Evolutionary conservation across 495 filamentous ascomycete genomes (phyloP), one percentile per base, ranked within the genome.

Genomic region (Aspergillus ellipticus): DNA sequence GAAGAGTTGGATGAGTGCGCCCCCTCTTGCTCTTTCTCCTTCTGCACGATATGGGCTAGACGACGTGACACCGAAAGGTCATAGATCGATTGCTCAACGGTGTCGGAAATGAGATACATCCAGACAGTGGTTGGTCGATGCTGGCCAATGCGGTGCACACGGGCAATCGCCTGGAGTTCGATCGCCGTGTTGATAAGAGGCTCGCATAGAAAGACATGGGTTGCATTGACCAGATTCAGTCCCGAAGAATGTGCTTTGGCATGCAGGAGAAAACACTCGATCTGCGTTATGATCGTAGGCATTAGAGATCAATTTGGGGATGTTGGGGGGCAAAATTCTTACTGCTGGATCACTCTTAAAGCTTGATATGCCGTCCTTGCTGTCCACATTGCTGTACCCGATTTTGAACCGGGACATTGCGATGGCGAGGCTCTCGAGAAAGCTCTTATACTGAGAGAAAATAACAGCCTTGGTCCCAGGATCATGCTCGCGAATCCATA

Each of bases 61-160:
- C 93, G 83, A 35, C 90, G 78, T 42, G 80, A 72, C 10, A 95
- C 90, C 0, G 89, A 92, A 17, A 96, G 80, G 33, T 92, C 82
- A 65, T 96, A 89, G 42, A 98, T 94, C 0, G 86, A 85, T 66
- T 95, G 85, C 60, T 98, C 93, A 2, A 97, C 90, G 0, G 93
- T 96, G 45, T 87, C 88, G 4, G 87, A 84, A 19, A 96, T 80
- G 2, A 96, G 80, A 67, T 98, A 98, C 69, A 96, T 88, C 88
- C 91, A 98, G 5, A 97, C 93, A 2, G 90, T 96, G 6, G 93
- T 98, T 56, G 86, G 78, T 22, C 88, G 84, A 55, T 85, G 81
- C 69, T 98, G 93, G 0, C 93, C 93, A 52, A 98, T 98, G 35
- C 93, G 82, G 67, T 98, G 90, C 0, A 98, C 92, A 46, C 93